Percentiles rank a stretch among this genome's conserved stretches.
Evolutionary conservation across 139 green algal species (phyloP).

Genomic region (Desmodesmus armatus): DNA sequence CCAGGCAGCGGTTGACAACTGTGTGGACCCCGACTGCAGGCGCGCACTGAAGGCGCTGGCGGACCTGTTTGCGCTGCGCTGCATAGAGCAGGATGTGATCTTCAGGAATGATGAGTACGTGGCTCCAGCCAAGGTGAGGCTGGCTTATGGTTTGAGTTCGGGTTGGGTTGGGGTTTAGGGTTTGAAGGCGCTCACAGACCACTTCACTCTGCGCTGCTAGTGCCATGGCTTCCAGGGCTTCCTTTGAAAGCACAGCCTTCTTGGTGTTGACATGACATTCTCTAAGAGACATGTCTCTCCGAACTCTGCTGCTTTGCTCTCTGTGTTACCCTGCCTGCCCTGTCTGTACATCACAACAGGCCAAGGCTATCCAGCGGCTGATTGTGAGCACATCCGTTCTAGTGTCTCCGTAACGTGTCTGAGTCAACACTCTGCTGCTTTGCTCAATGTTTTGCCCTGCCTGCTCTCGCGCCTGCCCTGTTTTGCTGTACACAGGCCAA

Average conservation of each 20-base stretch:
- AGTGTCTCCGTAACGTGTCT: not conserved
- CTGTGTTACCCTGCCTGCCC: too few relatives aligned
- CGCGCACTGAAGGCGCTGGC: constrained; percentile 74
- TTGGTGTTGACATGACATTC: too few relatives aligned
- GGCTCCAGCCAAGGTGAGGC: constrained; percentile 73
- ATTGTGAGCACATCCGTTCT: constrained; percentile 46
- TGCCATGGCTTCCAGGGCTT: too few relatives aligned
- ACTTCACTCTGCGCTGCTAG: too few relatives aligned
- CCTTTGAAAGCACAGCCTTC: not conserved
- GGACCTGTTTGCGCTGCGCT: constrained; percentile 84
- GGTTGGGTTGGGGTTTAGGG: too few relatives aligned
- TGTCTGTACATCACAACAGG: too few relatives aligned
- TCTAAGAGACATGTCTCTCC: too few relatives aligned
- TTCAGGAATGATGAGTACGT: constrained; percentile 88
- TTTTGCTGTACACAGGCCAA: constrained; percentile 66
- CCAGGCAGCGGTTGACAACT: constrained; percentile 66
- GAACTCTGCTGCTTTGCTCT: too few relatives aligned
- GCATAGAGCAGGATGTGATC: constrained; percentile 79
- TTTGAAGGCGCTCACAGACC: too few relatives aligned
- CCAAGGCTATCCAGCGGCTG: constrained; percentile 68
- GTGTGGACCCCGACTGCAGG: constrained; percentile 78
- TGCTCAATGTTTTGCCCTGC: not conserved
- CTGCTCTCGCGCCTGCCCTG: not conserved
- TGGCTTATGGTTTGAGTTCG: not conserved
- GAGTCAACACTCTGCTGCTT: not conserved